phyloP scores from a whole-genome alignment of 2,329 filamentous ascomycete genomes.

The Claviceps sp. region DNA sequence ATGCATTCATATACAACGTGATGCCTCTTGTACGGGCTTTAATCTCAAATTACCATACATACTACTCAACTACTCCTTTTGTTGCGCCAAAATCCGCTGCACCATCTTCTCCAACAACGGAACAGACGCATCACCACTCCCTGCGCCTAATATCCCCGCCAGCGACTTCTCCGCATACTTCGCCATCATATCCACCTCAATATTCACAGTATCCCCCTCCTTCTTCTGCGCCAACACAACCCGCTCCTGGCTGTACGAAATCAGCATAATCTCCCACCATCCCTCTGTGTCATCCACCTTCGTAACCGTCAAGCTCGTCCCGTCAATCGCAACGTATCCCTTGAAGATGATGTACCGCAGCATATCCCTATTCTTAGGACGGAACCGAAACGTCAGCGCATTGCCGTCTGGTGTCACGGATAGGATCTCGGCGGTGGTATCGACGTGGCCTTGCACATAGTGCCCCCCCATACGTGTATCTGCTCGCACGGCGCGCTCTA shows the following conservation, averaged over 20 bases:
- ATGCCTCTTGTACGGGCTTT: too few relatives aligned
- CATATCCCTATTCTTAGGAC: constrained; percentile 54
- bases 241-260: constrained; percentile 89
- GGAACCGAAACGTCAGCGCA: constrained; percentile 73
- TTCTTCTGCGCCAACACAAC: constrained; percentile 72
- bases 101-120: constrained; percentile 60
- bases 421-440: constrained; percentile 68
- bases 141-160: constrained; percentile 49
- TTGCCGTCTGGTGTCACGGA: constrained; percentile 72
- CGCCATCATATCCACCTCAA: constrained; percentile 81
- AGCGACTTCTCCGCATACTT: constrained; percentile 89
- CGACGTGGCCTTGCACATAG: constrained; percentile 96
- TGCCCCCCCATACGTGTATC: constrained; percentile 95
- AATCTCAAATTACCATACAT: not conserved
- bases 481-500: constrained; percentile 84
- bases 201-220: constrained; percentile 70
- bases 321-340: constrained; percentile 88
- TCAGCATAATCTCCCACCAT: constrained; percentile 96
- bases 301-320: constrained; percentile 87
- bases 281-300: constrained; percentile 64
- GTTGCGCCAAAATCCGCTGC: constrained; percentile 60
- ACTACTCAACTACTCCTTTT: not conserved
- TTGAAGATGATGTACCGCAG: constrained; percentile 90
- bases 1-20: too few relatives aligned
- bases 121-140: constrained; percentile 35